Evolutionary conservation across 1,284 basidiomycete genomes (phyloP).

Genomic region (Microbotryum intermedium): DNA sequence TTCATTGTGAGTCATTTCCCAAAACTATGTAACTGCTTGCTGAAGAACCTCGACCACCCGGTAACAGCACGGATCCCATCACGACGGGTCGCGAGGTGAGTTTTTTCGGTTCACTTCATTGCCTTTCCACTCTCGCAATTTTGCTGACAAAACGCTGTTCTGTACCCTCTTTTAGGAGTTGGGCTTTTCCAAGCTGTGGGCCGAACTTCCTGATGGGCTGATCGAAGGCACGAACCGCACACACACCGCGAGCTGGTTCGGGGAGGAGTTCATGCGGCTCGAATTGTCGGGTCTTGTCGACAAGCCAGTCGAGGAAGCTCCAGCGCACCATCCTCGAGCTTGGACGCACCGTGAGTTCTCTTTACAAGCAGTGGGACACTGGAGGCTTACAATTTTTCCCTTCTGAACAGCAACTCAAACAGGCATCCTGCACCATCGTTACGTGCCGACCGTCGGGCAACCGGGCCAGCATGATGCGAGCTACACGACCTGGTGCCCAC

Average conservation of each 20-base stretch:
- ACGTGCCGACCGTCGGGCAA: conserved; percentile 32
- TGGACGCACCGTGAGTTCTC: conserved; percentile 24
- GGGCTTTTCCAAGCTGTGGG: conserved; percentile 22
- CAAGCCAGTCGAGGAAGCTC: conserved; percentile 2
- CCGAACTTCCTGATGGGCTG: conserved; percentile 26
- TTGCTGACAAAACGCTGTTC: no score
- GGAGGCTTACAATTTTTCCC: background rate
- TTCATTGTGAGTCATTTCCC: conserved; percentile 8
- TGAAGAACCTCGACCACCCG: background rate
- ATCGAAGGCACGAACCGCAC: conserved; percentile 6
- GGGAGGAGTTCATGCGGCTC: conserved; percentile 32
- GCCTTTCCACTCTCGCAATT: no score
- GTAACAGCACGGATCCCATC: conserved; percentile 30
- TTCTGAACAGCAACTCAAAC: conserved; percentile 21
- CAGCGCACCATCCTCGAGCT: background rate
- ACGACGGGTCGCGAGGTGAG: conserved; percentile 29
- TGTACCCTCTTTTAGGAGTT: conserved; percentile 4
- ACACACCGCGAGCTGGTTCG: conserved; percentile 29
- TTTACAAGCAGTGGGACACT: no score
- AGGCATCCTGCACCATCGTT: conserved; percentile 33
- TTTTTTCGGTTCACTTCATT: no score
- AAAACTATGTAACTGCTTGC: no score
- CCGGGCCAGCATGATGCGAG: conserved; percentile 34
- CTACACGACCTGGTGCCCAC: conserved; percentile 30
- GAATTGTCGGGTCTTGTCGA: conserved; percentile 9